Conservation (phyloP, 2,329 filamentous ascomycete genomes). For the Clarireedia homoeocarpa region DNA sequence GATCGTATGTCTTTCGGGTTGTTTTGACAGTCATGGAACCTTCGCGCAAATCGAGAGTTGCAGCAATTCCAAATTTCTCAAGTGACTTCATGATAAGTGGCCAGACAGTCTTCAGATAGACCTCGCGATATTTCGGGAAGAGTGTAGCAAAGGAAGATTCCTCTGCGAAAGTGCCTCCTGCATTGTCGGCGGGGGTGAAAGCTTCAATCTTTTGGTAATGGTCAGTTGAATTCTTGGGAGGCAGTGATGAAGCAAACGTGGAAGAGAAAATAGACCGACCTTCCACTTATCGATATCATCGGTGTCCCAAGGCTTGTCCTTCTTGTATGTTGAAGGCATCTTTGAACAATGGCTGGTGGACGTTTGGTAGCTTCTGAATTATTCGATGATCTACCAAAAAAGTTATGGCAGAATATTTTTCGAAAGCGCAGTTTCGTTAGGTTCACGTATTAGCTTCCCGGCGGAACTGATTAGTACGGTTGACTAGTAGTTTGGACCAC, state of each 20-base stretch:
- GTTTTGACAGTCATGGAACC: slow-evolving; percentile 97
- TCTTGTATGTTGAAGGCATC: slow-evolving; percentile 86
- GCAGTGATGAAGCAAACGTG: background rate
- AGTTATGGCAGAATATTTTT: background rate
- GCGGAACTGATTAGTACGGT: no score
- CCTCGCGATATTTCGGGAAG: slow-evolving; percentile 95
- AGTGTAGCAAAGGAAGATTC: slow-evolving; percentile 84
- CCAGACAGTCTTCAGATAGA: slow-evolving; percentile 90
- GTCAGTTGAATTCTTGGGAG: background rate
- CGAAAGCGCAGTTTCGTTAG: no score
- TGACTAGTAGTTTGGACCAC: no score
- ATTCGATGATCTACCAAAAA: slow-evolving; percentile 10
- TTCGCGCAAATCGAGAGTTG: slow-evolving; percentile 88
- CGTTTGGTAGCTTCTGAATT: slow-evolving; percentile 5
- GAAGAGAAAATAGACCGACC: slow-evolving; percentile 33
- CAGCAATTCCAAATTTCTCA: slow-evolving; percentile 81
- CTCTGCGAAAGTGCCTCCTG: slow-evolving; percentile 77
- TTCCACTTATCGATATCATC: slow-evolving; percentile 98
- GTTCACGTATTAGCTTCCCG: no score
- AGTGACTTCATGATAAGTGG: slow-evolving; percentile 80
- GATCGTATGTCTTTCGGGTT: slow-evolving; percentile 84
- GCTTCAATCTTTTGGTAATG: slow-evolving; percentile 53
- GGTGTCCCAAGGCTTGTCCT: slow-evolving; percentile 90
- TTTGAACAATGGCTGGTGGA: slow-evolving; percentile 19
- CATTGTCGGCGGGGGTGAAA: slow-evolving; percentile 82